phyloP scores from a whole-genome alignment of 2,329 filamentous ascomycete species.

The Xylariaceae sp. region DNA sequence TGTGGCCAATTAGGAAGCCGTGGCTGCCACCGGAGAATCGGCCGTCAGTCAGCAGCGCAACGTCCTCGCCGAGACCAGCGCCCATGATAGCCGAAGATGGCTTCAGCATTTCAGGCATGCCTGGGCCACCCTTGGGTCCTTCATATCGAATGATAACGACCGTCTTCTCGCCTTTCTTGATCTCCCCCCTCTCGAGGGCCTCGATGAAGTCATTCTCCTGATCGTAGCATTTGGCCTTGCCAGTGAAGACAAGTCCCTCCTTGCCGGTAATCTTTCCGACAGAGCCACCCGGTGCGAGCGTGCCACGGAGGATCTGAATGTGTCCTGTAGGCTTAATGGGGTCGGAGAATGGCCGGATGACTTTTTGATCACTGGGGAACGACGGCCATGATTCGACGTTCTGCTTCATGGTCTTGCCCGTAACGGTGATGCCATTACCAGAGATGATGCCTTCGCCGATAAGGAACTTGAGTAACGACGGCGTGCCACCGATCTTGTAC shows the following conservation, averaged over 20 bases:
- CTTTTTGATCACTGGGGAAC: conserved; percentile 69
- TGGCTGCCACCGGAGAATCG: conserved; percentile 77
- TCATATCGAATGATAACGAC: conserved; percentile 91
- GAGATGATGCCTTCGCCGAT: conserved; percentile 78
- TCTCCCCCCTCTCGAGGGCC: conserved; percentile 69
- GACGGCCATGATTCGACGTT: conserved; percentile 73
- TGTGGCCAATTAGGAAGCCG: conserved; percentile 82
- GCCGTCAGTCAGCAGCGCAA: conserved; percentile 68
- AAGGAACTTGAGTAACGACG: conserved; percentile 80
- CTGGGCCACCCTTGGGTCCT: conserved; percentile 86
- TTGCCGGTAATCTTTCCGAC: conserved; percentile 95
- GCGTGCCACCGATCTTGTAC: conserved; percentile 82
- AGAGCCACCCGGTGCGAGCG: conserved; percentile 77
- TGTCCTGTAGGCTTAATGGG: conserved; percentile 86
- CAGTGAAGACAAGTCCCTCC: conserved; percentile 77
- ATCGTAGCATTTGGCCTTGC: conserved; percentile 77
- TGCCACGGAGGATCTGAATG: conserved; percentile 81
- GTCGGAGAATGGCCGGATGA: conserved; percentile 74
- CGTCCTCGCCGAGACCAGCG: conserved; percentile 70
- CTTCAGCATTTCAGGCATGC: conserved; percentile 94
- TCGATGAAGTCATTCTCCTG: conserved; percentile 76
- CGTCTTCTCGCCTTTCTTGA: conserved; percentile 81
- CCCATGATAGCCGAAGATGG: conserved; percentile 92
- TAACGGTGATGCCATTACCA: conserved; percentile 75
- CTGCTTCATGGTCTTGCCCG: conserved; percentile 81